These are phyloP conservation scores for Trichoderma aggressivum DNA, from an alignment of 2,329 filamentous ascomycete genomes.

Conservation along the genomic window DNA sequence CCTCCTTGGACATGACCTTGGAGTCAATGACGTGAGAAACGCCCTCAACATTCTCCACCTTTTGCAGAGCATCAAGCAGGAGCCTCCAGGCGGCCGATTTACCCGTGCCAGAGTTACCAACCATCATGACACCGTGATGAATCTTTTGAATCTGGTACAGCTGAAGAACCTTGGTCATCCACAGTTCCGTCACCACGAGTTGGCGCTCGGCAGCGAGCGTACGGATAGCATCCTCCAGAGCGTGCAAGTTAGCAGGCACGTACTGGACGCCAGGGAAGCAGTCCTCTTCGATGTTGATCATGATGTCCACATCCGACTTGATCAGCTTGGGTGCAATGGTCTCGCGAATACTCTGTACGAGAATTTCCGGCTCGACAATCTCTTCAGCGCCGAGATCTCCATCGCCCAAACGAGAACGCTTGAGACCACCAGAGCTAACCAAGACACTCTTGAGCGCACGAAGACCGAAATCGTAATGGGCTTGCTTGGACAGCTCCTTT, in stretches of 20 bases:
- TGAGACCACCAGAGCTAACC: conserved; percentile 93
- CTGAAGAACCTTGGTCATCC: conserved; percentile 97
- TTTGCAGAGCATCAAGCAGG: conserved; percentile 83
- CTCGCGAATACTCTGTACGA: conserved; percentile 96
- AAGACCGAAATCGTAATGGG: conserved; percentile 97
- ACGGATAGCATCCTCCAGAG: conserved; percentile 76
- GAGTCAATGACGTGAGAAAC: conserved; percentile 97
- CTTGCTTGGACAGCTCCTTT: conserved; percentile 81
- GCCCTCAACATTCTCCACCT: conserved; percentile 86
- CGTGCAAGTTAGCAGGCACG: conserved; percentile 78
- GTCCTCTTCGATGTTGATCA: conserved; percentile 76
- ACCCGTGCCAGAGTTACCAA: conserved; percentile 93
- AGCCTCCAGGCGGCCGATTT: conserved; percentile 96
- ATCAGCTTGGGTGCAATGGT: conserved; percentile 98
- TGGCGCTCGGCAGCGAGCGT: conserved; percentile 80
- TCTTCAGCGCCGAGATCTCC: conserved; percentile 62
- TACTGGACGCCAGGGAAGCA: conserved; percentile 94
- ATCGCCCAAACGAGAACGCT: conserved; percentile 70
- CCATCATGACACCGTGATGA: conserved; percentile 99
- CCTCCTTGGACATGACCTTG: conserved; percentile 99
- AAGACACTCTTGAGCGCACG: conserved; percentile 98
- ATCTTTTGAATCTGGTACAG: conserved; percentile 97
- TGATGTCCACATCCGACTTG: conserved; percentile 82
- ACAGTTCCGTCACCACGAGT: conserved; percentile 84
- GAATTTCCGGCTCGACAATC: conserved; percentile 89